Percentiles rank a stretch among this genome's conserved stretches.
Conservation (phyloP, 352 stramenopile genomes). For the Phytophthora pseudosyringae region DNA sequence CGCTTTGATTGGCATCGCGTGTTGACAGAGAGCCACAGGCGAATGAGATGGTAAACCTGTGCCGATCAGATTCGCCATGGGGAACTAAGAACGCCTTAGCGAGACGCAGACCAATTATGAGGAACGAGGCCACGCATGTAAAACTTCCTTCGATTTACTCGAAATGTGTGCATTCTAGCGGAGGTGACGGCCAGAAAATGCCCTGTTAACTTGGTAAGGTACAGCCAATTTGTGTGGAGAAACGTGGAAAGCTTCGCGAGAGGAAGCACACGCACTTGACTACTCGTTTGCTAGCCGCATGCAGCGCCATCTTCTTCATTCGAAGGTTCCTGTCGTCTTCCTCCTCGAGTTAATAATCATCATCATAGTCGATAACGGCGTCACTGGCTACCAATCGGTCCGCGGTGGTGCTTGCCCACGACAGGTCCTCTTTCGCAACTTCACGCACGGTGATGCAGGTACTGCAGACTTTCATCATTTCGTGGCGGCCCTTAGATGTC, state of each 20-base stretch:
- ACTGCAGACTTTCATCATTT: constrained; percentile 73
- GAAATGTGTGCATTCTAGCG: constrained; percentile 28
- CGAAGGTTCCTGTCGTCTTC: constrained; percentile 13
- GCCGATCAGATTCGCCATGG: neutral
- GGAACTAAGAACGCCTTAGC: too few relatives aligned
- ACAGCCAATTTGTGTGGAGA: constrained; percentile 33
- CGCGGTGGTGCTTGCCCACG: constrained; percentile 52
- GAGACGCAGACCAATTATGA: neutral
- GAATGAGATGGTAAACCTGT: constrained; percentile 6
- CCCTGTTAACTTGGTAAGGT: constrained; percentile 27
- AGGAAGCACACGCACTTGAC: constrained; percentile 8
- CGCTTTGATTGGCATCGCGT: constrained; percentile 1
- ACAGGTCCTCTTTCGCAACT: constrained; percentile 57
- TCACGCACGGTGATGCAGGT: constrained; percentile 75
- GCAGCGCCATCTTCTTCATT: constrained; percentile 24
- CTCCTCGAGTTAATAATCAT: constrained; percentile 53
- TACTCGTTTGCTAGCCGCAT: constrained; percentile 12
- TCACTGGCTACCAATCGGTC: constrained; percentile 66
- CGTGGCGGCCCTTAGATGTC: constrained; percentile 46
- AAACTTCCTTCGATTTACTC: constrained; percentile 37
- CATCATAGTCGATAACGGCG: constrained; percentile 51
- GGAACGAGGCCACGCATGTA: constrained; percentile 8
- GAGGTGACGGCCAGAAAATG: constrained; percentile 20
- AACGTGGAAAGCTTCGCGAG: constrained; percentile 4
- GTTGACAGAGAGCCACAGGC: constrained; percentile 5